phyloP scores from a whole-genome alignment of 164 flowering plant genomes.

The Piper betle region DNA sequence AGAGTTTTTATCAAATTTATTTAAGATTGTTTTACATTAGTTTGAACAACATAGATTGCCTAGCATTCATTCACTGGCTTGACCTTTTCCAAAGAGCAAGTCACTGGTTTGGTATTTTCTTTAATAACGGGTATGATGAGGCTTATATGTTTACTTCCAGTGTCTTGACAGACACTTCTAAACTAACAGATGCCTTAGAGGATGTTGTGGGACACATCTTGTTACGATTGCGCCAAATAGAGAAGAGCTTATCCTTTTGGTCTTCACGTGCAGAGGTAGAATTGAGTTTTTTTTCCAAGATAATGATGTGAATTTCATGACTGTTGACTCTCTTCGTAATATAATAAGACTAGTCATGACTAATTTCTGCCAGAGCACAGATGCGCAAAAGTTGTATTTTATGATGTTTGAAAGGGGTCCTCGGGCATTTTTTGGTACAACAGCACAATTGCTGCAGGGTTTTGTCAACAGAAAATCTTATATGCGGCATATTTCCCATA shows the following conservation, averaged over 20 bases:
- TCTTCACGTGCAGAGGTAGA: slow-evolving; percentile 74
- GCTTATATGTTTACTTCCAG: slow-evolving; percentile 16
- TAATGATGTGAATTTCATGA: not conserved
- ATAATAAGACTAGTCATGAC: not conserved
- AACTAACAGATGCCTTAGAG: slow-evolving; percentile 43
- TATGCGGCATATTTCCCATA: slow-evolving; percentile 30
- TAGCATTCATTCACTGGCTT: not conserved
- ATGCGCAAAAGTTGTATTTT: slow-evolving; percentile 52
- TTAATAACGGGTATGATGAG: not conserved
- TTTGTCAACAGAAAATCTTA: slow-evolving; percentile 36
- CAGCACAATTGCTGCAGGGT: slow-evolving; percentile 35
- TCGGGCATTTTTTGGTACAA: slow-evolving; percentile 50
- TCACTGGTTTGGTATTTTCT: not conserved
- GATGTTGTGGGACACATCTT: slow-evolving; percentile 51
- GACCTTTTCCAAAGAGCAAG: not conserved
- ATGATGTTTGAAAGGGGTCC: slow-evolving; percentile 92
- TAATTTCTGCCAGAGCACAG: slow-evolving; percentile 29
- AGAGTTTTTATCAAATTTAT: too few relatives aligned
- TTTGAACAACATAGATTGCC: not conserved
- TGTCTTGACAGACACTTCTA: slow-evolving; percentile 25
- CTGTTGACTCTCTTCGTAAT: not conserved
- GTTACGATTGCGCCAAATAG: slow-evolving; percentile 47
- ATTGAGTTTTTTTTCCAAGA: not conserved
- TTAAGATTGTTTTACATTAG: not conserved
- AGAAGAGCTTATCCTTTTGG: slow-evolving; percentile 81